Base-by-base conservation (phyloP, 2,329 filamentous ascomycete genomes). In the Cadophora malorum region DNA sequence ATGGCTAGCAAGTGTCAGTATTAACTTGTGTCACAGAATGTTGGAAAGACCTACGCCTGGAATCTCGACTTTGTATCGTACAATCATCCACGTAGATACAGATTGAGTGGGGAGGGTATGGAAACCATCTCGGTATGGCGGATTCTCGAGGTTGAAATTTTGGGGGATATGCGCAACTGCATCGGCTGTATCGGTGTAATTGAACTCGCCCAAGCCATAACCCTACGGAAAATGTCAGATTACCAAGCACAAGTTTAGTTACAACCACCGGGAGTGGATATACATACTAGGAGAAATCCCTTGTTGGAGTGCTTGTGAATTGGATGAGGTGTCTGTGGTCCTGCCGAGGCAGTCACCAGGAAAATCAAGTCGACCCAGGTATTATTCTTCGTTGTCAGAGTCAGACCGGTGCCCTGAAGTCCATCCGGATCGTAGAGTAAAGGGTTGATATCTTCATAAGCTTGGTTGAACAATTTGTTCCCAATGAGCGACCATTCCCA, bases 231-330 rank as follows among this genome's bases (percentile, higher is more conserved):
- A n/a, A n/a, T n/a, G n/a, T n/a, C n/a, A n/a, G n/a, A n/a, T n/a
- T n/a, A n/a, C n/a, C n/a, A n/a, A n/a, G n/a, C n/a, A n/a, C n/a
- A n/a, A n/a, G n/a, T n/a, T n/a, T n/a, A n/a, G n/a, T n/a, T n/a
- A n/a, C n/a, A n/a, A n/a, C n/a, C n/a, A n/a, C n/a, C n/a, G n/a
- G n/a, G n/a, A n/a, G n/a, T n/a, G n/a, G n/a, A n/a, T n/a, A n/a
- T n/a, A n/a, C n/a, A n/a, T n/a, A n/a, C n/a, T n/a, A n/a, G n/a
- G n/a, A n/a, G n/a, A 53, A 6, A 58, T 1, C 23, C 79, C 66
- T 82, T 82, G 69, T 82, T 82, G 35, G 78, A 79, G 65, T 84
- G 82, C 73, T 84, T 84, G 74, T 84, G 82, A 58, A 84, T 82
- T 0, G 80, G 78, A 66, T 84, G 83, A 0, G 80, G 76, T 76